Conservation (phyloP, 2,329 filamentous ascomycete genomes). For the Neofusicoccum sp. region DNA sequence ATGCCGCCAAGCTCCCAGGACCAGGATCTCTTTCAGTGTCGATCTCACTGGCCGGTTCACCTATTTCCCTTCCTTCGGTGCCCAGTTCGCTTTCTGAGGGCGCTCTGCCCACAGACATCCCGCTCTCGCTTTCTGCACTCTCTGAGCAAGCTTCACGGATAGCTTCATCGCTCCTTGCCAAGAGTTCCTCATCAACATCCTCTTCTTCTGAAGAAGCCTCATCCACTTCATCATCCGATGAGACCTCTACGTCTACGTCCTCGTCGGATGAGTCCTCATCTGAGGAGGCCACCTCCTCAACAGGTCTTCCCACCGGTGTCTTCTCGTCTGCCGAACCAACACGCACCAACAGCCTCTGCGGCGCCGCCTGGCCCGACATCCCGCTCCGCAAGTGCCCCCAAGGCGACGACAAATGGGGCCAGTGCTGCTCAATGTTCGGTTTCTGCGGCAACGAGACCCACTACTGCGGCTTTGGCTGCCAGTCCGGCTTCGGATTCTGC, state of each 20-base stretch:
- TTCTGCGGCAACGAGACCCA: not conserved
- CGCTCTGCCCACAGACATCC: not conserved
- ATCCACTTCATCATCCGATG: not conserved
- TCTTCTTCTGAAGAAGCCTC: not conserved
- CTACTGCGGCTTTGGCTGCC: not conserved
- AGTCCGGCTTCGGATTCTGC: not conserved
- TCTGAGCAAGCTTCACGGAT: not conserved
- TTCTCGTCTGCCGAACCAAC: not conserved
- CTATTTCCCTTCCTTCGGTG: not conserved
- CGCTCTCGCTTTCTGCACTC: not conserved
- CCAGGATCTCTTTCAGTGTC: not conserved
- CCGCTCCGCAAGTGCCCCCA: not conserved
- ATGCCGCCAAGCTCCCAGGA: not conserved
- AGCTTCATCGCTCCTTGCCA: not conserved
- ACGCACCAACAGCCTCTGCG: conserved; percentile 2
- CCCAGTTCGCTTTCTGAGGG: not conserved
- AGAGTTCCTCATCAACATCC: not conserved
- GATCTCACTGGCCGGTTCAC: not conserved
- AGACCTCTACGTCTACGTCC: not conserved
- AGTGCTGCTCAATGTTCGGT: conserved; percentile 5
- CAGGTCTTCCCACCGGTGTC: not conserved
- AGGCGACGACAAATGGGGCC: not conserved
- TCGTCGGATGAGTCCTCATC: not conserved
- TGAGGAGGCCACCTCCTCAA: not conserved
- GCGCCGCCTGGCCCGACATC: not conserved